These are phyloP conservation scores for Apiotrichum porosum DNA, from an alignment of 1,284 basidiomycete genomes.

Conservation along the genomic window DNA sequence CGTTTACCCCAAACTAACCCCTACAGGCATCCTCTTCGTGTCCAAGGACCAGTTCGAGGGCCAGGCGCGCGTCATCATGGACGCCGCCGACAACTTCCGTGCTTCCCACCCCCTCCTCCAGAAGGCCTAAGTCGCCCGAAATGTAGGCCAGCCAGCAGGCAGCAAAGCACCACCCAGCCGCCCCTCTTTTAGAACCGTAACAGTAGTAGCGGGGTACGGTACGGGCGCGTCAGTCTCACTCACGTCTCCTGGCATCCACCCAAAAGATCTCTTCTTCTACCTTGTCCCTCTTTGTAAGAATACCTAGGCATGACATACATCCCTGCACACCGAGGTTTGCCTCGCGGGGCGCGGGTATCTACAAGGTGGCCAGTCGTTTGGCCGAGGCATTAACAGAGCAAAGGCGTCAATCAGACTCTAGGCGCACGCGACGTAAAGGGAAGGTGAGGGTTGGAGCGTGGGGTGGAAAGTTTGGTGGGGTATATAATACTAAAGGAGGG, in stretches of 20 bases:
- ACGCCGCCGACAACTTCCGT: constrained; percentile 24
- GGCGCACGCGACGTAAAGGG: neutral
- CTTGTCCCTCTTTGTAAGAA: neutral
- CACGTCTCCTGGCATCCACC: too few relatives aligned
- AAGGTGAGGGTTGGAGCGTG: neutral
- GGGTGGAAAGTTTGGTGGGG: neutral
- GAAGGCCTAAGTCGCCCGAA: constrained; percentile 2
- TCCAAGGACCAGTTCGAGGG: constrained; percentile 49
- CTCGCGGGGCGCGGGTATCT: constrained; percentile 11
- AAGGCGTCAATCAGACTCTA: constrained; percentile 1
- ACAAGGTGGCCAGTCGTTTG: constrained; percentile 4
- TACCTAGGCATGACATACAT: constrained; percentile 14
- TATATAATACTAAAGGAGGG: neutral
- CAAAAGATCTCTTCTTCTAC: too few relatives aligned
- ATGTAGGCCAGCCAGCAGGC: too few relatives aligned
- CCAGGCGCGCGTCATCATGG: constrained; percentile 43
- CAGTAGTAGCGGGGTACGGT: too few relatives aligned
- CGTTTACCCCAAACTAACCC: constrained; percentile 15
- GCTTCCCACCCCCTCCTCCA: constrained; percentile 1
- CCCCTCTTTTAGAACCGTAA: too few relatives aligned
- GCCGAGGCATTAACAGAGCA: constrained; percentile 2
- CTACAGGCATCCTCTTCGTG: constrained; percentile 50
- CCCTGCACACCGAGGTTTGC: constrained; percentile 5
- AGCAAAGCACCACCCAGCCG: too few relatives aligned
- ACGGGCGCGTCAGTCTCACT: too few relatives aligned